These are phyloP conservation scores for Incumbomyces delicatus DNA, from an alignment of 2,329 filamentous ascomycete genomes.

Conservation along the genomic window DNA sequence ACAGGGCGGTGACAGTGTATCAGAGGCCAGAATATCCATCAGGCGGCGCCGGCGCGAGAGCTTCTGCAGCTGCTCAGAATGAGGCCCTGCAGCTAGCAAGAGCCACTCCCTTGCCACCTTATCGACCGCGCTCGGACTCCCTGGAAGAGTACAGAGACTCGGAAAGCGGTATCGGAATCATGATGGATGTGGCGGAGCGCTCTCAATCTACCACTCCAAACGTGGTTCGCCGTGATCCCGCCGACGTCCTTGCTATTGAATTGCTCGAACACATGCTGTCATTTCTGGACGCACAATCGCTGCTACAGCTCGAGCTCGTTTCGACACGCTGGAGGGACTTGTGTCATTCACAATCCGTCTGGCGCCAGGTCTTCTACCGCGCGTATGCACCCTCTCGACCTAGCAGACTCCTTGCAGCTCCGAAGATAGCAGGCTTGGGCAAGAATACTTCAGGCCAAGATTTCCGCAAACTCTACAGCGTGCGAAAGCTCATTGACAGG, in stretches of 20 bases:
- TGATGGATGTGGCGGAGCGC: slow-evolving; percentile 23
- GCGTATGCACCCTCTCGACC: slow-evolving; percentile 35
- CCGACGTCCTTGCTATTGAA: slow-evolving; percentile 47
- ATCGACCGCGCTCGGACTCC: slow-evolving; percentile 20
- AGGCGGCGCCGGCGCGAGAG: slow-evolving; percentile 36
- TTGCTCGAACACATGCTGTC: slow-evolving; percentile 50
- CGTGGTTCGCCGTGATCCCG: slow-evolving; percentile 41
- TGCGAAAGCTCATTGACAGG: slow-evolving; percentile 62
- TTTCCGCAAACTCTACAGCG: slow-evolving; percentile 78
- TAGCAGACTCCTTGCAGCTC: slow-evolving; percentile 2
- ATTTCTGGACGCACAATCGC: slow-evolving; percentile 48
- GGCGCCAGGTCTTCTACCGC: slow-evolving; percentile 52
- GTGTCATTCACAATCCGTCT: slow-evolving; percentile 49
- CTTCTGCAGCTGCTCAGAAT: slow-evolving; percentile 42
- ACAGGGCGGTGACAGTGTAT: background rate
- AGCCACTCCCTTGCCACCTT: slow-evolving; percentile 21
- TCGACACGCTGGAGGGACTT: slow-evolving; percentile 48
- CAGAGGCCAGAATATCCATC: slow-evolving; percentile 26
- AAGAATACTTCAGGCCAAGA: slow-evolving; percentile 53
- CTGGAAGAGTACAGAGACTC: slow-evolving; percentile 28
- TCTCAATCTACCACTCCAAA: slow-evolving; percentile 21
- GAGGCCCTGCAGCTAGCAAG: slow-evolving; percentile 23
- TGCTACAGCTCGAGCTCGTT: slow-evolving; percentile 47
- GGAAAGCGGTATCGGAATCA: slow-evolving; percentile 41
- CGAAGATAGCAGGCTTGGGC: slow-evolving; percentile 41